A percentile compares a stretch with the other conserved stretches of the same genome.
Conservation (phyloP, 2,329 filamentous ascomycete species). For the Penicillium sp. region DNA sequence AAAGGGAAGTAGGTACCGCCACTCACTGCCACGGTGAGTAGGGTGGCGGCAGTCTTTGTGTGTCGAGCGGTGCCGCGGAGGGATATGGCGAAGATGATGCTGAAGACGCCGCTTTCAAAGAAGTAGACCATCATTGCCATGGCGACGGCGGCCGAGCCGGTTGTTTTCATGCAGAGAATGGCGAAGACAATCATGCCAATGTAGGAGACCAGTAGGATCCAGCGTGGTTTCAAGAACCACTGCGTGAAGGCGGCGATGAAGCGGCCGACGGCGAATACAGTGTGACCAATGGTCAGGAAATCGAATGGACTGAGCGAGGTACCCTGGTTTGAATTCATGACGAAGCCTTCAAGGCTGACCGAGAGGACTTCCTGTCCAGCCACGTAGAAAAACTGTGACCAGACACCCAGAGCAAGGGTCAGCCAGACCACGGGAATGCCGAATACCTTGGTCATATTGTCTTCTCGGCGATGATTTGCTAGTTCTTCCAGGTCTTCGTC, state of each 20-base stretch:
- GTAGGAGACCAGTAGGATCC: conserved; percentile 53
- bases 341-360: conserved; percentile 46
- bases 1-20: conserved; percentile 55
- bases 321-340: conserved; percentile 37
- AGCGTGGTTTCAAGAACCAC: conserved; percentile 55
- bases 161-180: conserved; percentile 49
- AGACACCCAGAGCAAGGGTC: conserved; percentile 52
- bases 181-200: conserved; percentile 51
- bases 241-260: conserved; percentile 53
- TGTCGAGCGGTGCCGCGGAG: conserved; percentile 56
- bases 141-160: conserved; percentile 43
- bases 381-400: conserved; percentile 58
- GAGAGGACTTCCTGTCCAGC: conserved; percentile 57
- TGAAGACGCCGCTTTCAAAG: conserved; percentile 58
- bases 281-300: conserved; percentile 53
- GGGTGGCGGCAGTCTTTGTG: conserved; percentile 54
- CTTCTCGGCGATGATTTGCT: conserved; percentile 49
- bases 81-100: conserved; percentile 55
- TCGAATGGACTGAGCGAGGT: conserved; percentile 35
- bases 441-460: conserved; percentile 45
- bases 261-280: conserved; percentile 55
- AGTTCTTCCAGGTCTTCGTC: conserved; percentile 57
- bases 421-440: conserved; percentile 52
- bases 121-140: conserved; percentile 53
- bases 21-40: conserved; percentile 52